Evolutionary conservation across 805 yeast species (phyloP), one percentile per base, ranked within the genome.

Genomic region (Hanseniaspora taiwanica): DNA sequence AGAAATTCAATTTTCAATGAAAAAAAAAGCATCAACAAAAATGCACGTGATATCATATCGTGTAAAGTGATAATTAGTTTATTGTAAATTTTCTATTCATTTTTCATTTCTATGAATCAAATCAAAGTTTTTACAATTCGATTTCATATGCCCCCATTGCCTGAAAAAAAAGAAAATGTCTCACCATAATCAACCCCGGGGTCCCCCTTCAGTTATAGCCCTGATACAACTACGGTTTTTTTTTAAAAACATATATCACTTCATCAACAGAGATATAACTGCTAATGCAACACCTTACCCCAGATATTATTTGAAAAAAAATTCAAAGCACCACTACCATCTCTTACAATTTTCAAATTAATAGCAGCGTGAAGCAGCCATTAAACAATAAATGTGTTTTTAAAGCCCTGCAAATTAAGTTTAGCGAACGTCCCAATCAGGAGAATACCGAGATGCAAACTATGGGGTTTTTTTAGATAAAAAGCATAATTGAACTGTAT

Each of bases 191-290:
- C n/a, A n/a, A n/a, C n/a, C n/a, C n/a, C n/a, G n/a, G n/a, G n/a
- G n/a, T n/a, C n/a, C n/a, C n/a, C n/a, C n/a, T n/a, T n/a, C n/a
- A n/a, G n/a, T n/a, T n/a, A n/a, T n/a, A n/a, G n/a, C n/a, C n/a
- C n/a, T 23, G 16, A 10, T 38, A 29, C 21, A 60, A 27, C 52
- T 68, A n/a, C n/a, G n/a, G 13, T 65, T 67, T 3, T 70, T 68
- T 6, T 62, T 71, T 0, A 55, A 68, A 21, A 18, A 32, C 14
- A 69, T 89, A 9, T 71, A 75, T 44, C 96, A 86, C 60, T 91
- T 87, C 53, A 69, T 86, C 19, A 87, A 75, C 64, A 86, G 83
- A 58, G n/a, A 73, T 82, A 25, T 78, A 73, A 44, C 62, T 62
- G 5, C 24, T 33, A 7, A 23, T 33, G 12, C 36, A 33, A 19